Evolutionary conservation across 768 basidiomycete genomes (phyloP).

Genomic region (Tephrocybe sp.): DNA sequence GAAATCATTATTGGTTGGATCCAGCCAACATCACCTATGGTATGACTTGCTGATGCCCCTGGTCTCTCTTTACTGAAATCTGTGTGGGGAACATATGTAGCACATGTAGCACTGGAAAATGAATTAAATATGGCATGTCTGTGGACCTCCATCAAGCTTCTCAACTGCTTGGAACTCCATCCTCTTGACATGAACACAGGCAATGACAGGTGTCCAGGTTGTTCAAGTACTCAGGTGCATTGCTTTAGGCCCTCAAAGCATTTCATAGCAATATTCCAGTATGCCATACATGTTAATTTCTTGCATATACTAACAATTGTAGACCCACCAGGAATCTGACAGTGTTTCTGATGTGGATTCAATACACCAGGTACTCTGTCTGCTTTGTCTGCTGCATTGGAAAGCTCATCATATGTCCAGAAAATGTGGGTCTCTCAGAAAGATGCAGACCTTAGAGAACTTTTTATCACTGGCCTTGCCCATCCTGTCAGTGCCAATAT

Average conservation of each 20-base stretch:
- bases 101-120: conserved; percentile 38
- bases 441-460: conserved; percentile 66
- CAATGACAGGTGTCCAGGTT: conserved; percentile 73
- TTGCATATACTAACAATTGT: conserved; percentile 8
- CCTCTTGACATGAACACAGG: conserved; percentile 54
- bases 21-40: conserved; percentile 42
- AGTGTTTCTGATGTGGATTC: conserved; percentile 50
- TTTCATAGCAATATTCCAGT: conserved; percentile 49
- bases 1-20: conserved; percentile 85
- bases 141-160: conserved; percentile 69
- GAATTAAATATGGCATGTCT: conserved; percentile 78
- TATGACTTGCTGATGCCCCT: conserved; percentile 29
- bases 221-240: conserved; percentile 73
- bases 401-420: conserved; percentile 22
- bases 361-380: conserved; percentile 38
- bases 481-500: conserved; percentile 83
- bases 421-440: conserved; percentile 45
- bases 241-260: conserved; percentile 61
- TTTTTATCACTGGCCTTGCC: conserved; percentile 78
- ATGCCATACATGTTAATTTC: conserved; percentile 13
- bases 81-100: conserved; percentile 35
- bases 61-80: background rate
- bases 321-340: conserved; percentile 42
- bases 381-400: no score
- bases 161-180: conserved; percentile 73